Evolutionary conservation across 257 asterid species (phyloP), one percentile per base, ranked within the genome.

Genomic region (Nicotiana paniculata): DNA sequence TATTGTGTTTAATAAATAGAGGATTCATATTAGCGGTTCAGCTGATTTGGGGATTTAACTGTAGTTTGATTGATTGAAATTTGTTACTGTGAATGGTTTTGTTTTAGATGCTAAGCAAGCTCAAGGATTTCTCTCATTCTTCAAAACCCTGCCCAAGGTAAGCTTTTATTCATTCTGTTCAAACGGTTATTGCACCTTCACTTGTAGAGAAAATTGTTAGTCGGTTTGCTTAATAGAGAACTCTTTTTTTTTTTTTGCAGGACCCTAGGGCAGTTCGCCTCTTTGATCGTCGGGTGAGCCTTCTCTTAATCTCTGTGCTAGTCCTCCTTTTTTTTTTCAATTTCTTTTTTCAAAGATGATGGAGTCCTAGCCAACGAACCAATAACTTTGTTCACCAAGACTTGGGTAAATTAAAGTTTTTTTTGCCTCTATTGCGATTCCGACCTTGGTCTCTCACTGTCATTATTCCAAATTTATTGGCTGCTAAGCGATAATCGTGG

Each of bases 221-320:
- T 17, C n/a, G 62, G 32, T 65, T 16, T 4, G 8, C 74, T 55
- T 65, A 11, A 64, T 75, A 30, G 54, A 43, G 30, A 46, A 11
- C 43, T 81, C 21, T 17, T 59, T 77, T 66, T 81, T 74, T 53
- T 82, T n/a, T 68, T 68, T 87, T 88, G 92, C 97, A 96, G 99
- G 98, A 94, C 83, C 75, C 86, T 8, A 94, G 97, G 87, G 97
- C 97, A 81, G 87, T 94, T 85, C 97, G 99, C 10, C 92, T 96
- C 61, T 96, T 96, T 28, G 99, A 96, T 84, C 98, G 98, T 26
- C 90, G 94, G 97, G 99, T 96, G 87, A 85, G 92, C 87, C n/a
- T 58, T 72, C 81, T 32, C 51, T 54, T 66, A 37, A 24, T 48
- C 5, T 46, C 30, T 39, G 5, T 16, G 70, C 74, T 4, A 43